These are phyloP conservation scores for Gryganskiella cystojenkinii DNA, from an alignment of 192 early-diverging fungal species.

Conservation along the genomic window DNA sequence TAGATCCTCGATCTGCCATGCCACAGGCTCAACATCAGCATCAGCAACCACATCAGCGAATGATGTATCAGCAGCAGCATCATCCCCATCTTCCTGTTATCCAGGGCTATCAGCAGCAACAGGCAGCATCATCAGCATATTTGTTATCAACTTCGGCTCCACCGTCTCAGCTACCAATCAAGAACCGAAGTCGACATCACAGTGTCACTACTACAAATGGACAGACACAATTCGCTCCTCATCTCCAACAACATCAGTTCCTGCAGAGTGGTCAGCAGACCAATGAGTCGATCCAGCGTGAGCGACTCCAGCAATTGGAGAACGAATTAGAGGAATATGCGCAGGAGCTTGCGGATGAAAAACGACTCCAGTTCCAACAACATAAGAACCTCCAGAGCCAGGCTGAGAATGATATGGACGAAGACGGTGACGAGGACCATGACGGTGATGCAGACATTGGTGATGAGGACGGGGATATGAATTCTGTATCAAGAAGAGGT, in stretches of 20 bases:
- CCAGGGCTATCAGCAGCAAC: background rate
- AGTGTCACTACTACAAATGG: too few species aligned
- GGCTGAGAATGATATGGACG: background rate
- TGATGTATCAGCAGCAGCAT: background rate
- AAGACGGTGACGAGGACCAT: constrained; percentile 13
- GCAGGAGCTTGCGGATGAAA: background rate
- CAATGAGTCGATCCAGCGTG: background rate
- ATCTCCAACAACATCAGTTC: constrained; percentile 18
- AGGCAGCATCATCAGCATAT: too few species aligned
- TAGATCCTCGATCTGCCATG: too few species aligned
- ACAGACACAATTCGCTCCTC: constrained; percentile 13
- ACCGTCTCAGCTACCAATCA: too few species aligned
- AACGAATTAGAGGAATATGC: constrained; percentile 2
- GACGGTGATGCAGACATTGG: background rate
- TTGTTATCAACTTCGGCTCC: too few species aligned
- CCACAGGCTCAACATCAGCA: too few species aligned
- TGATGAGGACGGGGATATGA: background rate
- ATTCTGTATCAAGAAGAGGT: background rate
- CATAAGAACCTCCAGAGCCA: background rate
- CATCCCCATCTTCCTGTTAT: background rate
- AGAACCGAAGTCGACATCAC: too few species aligned
- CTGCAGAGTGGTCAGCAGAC: background rate
- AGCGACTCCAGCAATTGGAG: background rate
- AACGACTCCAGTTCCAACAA: background rate
- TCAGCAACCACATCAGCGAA: too few species aligned